Conservation (phyloP, 345 rosid genomes). For the Pistacia atlantica region DNA sequence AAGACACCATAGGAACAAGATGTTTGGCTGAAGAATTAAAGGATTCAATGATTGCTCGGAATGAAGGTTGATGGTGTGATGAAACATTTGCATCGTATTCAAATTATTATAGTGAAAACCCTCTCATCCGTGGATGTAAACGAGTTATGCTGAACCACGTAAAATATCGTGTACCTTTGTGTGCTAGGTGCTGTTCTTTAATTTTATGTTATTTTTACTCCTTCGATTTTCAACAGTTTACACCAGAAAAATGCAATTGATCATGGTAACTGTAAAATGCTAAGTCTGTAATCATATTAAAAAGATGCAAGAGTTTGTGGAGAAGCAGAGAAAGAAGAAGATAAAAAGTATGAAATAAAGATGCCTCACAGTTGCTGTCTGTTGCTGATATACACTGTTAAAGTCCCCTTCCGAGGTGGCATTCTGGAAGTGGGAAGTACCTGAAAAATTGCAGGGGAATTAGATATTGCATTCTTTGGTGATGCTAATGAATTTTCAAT, state of each 20-base stretch:
- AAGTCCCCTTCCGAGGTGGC: conserved; percentile 42
- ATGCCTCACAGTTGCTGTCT: conserved; percentile 44
- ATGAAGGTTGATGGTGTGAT: too few relatives aligned
- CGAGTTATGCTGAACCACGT: too few relatives aligned
- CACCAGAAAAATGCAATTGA: neutral
- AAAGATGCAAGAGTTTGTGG: neutral
- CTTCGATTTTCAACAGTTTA: neutral
- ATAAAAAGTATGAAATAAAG: conserved; percentile 2
- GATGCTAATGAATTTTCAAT: neutral
- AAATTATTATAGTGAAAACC: too few relatives aligned
- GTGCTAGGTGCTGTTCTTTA: too few relatives aligned
- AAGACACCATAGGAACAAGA: too few relatives aligned
- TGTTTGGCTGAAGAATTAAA: too few relatives aligned
- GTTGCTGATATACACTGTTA: conserved; percentile 38
- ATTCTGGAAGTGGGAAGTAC: conserved; percentile 44
- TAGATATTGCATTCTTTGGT: conserved; percentile 10
- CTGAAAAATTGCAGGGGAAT: conserved; percentile 41
- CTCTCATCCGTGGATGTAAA: too few relatives aligned
- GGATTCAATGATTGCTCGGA: too few relatives aligned
- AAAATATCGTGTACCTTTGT: too few relatives aligned
- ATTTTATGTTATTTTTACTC: too few relatives aligned
- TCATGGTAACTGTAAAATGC: neutral
- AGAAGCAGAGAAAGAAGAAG: neutral
- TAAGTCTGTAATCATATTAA: neutral
- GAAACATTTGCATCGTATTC: too few relatives aligned